phyloP scores from a whole-genome alignment of 2,329 filamentous ascomycete genomes.

The Aspergillus sclerotialis region DNA sequence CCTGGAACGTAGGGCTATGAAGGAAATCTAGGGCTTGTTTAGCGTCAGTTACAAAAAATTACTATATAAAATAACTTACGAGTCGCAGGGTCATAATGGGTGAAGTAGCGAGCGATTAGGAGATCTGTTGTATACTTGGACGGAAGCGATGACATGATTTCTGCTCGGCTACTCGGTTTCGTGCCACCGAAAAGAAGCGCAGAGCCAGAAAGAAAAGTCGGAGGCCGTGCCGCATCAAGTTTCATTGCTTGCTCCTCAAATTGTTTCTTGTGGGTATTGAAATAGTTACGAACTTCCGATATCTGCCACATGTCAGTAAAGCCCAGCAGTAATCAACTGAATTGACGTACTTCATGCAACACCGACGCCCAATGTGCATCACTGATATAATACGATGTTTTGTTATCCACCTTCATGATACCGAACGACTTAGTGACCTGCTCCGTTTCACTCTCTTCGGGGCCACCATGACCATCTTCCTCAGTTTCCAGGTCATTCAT shows the following conservation, averaged over 20 bases:
- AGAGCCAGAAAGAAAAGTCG: constrained; percentile 53
- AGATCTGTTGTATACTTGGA: constrained; percentile 76
- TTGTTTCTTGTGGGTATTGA: constrained; percentile 77
- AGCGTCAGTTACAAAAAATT: constrained; percentile 1
- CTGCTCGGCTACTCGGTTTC: constrained; percentile 62
- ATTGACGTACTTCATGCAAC: constrained; percentile 54
- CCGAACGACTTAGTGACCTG: constrained; percentile 67
- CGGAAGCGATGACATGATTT: constrained; percentile 74
- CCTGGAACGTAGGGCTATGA: constrained; percentile 78
- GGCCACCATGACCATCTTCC: constrained; percentile 53
- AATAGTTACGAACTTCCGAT: constrained; percentile 89
- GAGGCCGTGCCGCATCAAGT: constrained; percentile 60
- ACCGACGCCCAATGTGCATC: constrained; percentile 79
- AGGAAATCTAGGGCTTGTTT: constrained; percentile 51
- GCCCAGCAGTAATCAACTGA: not conserved
- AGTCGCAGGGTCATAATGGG: constrained; percentile 62
- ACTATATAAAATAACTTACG: constrained; percentile 36
- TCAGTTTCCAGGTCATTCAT: constrained; percentile 37
- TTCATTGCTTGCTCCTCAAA: constrained; percentile 74
- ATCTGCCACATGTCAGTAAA: constrained; percentile 47
- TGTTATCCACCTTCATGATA: constrained; percentile 74
- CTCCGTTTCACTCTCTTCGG: constrained; percentile 61
- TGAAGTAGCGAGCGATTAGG: constrained; percentile 84
- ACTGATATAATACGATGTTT: constrained; percentile 72
- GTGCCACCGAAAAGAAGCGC: constrained; percentile 71